These are phyloP conservation scores for Ustilago cynodontis DNA, from an alignment of 1,284 basidiomycete species.

Conservation along the genomic window DNA sequence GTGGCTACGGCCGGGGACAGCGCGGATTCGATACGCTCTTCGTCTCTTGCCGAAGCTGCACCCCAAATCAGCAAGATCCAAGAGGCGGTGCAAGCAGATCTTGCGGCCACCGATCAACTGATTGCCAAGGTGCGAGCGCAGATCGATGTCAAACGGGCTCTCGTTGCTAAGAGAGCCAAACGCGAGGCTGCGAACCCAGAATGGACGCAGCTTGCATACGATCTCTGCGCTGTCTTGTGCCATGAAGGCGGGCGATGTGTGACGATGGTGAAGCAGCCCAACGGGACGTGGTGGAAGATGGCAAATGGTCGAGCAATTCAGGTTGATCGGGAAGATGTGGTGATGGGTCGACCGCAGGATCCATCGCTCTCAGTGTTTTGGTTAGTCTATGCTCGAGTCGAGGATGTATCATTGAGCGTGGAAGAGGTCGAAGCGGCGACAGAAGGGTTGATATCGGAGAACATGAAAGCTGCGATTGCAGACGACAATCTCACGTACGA, in stretches of 20 bases:
- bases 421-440: not conserved
- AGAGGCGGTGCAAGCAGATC: constrained; percentile 27
- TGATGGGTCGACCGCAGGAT: constrained; percentile 33
- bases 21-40: constrained; percentile 24
- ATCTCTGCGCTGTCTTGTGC: constrained; percentile 40
- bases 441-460: constrained; percentile 27
- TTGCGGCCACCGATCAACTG: constrained; percentile 25
- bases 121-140: constrained; percentile 26
- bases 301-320: constrained; percentile 9
- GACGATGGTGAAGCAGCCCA: constrained; percentile 36
- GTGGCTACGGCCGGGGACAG: constrained; percentile 14
- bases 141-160: constrained; percentile 33
- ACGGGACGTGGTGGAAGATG: constrained; percentile 42
- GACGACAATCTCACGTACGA: constrained; percentile 53
- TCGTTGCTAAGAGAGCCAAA: constrained; percentile 24
- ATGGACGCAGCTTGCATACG: constrained; percentile 45
- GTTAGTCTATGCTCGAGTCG: constrained; percentile 32
- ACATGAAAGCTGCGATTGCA: constrained; percentile 25
- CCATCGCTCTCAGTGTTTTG: constrained; percentile 36
- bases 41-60: constrained; percentile 32
- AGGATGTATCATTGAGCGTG: not conserved
- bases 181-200: constrained; percentile 40
- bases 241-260: constrained; percentile 25
- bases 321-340: constrained; percentile 30
- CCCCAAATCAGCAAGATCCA: constrained; percentile 35